Conservation (phyloP, 306 rosid genomes). For the Citrullus amarus region DNA sequence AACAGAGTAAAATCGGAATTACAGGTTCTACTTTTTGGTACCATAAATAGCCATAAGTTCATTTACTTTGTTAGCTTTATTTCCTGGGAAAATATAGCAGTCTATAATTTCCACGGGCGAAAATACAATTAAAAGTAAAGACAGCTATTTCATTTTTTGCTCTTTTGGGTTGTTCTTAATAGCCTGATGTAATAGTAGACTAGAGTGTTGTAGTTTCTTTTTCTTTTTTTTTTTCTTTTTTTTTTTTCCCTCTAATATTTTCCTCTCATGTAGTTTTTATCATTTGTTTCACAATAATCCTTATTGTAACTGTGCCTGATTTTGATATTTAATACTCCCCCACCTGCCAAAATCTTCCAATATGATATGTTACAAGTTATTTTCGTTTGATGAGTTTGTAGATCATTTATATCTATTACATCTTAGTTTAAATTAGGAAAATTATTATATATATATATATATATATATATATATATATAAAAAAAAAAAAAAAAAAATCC, state of each 20-base stretch:
- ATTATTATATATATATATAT: no score
- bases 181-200: not conserved
- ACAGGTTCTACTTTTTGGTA: constrained; percentile 12
- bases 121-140: not conserved
- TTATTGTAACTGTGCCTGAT: not conserved
- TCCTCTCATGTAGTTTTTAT: not conserved
- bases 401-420: no score
- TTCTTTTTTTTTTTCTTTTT: not conserved
- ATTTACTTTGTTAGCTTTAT: not conserved
- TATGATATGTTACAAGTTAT: not conserved
- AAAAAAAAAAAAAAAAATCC: no score
- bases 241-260: not conserved
- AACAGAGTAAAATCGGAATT: constrained; percentile 37
- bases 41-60: constrained; percentile 11
- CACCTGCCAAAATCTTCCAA: not conserved
- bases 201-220: not conserved
- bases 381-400: no score
- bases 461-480: no score
- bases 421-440: no score
- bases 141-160: not conserved
- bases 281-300: not conserved
- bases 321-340: not conserved
- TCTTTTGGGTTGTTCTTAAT: not conserved
- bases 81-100: not conserved
- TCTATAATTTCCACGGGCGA: not conserved